Conservation (phyloP, 73 alveolate species). For the Uronychia binucleata region DNA sequence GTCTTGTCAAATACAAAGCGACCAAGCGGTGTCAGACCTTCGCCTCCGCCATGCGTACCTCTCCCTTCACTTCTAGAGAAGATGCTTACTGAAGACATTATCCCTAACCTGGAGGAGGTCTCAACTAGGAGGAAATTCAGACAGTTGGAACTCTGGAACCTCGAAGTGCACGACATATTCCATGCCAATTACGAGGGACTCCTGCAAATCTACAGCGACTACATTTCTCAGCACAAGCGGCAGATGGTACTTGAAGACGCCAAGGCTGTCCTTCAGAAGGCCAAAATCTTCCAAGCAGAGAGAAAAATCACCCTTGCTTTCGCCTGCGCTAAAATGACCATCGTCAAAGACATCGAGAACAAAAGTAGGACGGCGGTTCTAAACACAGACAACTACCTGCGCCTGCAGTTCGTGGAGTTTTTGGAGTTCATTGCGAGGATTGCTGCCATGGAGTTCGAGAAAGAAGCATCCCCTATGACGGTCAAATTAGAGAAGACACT, state of each 20-base stretch:
- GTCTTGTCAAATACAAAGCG: slow-evolving; percentile 48
- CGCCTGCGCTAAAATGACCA: not conserved
- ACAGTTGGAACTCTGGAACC: slow-evolving; percentile 57
- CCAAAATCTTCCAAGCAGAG: not conserved
- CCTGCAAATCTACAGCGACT: slow-evolving; percentile 5
- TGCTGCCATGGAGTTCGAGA: not conserved
- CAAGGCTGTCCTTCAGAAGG: not conserved
- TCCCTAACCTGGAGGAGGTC: slow-evolving; percentile 3
- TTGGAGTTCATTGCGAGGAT: not conserved
- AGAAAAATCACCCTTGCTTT: not conserved
- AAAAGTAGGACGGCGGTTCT: not conserved
- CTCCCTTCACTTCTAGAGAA: not conserved
- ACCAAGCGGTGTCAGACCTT: slow-evolving; percentile 20
- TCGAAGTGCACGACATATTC: slow-evolving; percentile 46
- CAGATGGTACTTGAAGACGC: not conserved
- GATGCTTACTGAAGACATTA: slow-evolving; percentile 12
- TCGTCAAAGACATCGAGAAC: not conserved
- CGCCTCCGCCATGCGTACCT: slow-evolving; percentile 24
- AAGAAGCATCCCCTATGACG: not conserved
- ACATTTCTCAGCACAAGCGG: not conserved
- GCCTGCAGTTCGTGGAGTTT: not conserved
- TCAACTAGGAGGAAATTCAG: slow-evolving; percentile 41
- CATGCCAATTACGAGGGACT: slow-evolving; percentile 51
- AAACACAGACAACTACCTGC: not conserved
- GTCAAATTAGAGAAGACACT: not conserved